Evolutionary conservation across 2,329 filamentous ascomycete species (phyloP), one percentile per base, ranked within the genome.

Genomic region (Alternaria novae-zelandiae): DNA sequence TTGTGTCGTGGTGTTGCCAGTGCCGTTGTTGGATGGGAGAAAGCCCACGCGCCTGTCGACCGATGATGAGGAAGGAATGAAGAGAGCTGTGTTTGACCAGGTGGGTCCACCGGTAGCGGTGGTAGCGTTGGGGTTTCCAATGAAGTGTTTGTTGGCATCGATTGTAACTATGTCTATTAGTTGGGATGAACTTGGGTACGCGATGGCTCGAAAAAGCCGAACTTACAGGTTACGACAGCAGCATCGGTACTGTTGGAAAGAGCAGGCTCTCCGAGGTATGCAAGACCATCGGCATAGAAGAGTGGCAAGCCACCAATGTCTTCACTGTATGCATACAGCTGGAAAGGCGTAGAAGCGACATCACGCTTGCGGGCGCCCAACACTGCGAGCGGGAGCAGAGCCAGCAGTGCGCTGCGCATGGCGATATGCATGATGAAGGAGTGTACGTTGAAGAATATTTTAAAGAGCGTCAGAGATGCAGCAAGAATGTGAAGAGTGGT

Each of bases 291-390:
- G 9, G 54, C 59, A 54, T 63, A 65, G 54, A 70, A 68, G 25
- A 72, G 13, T 8, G 64, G 54, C 13, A 66, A 58, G 8, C 70
- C 70, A 23, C 70, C 68, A 11, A 70, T 41, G 12, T 45, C 32
- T 3, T 59, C 36, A 11, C 64, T 59, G 47, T 72, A 72, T n/a
- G 57, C 70, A 25, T 61, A 72, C 4, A 72, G 57, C 45, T 66
- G 54, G 47, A 70, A 70, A 0, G 49, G 28, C 10, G 56, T 10
- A 4, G 32, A 26, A 45, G 47, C 43, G 8, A 32, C 46, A 15
- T 51, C 47, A 8, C 47, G 56, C 47, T 58, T 58, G 13, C 30
- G 46, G n/a, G 56, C 46, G 2, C 56, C 56, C 6, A 23, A n/a
- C 5, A 58, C 56, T 6, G 21, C 46, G 5, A 58, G 56, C n/a